Base-by-base conservation (phyloP, 2,329 filamentous ascomycete species). In the Aspergillus ochraceoroseus region DNA sequence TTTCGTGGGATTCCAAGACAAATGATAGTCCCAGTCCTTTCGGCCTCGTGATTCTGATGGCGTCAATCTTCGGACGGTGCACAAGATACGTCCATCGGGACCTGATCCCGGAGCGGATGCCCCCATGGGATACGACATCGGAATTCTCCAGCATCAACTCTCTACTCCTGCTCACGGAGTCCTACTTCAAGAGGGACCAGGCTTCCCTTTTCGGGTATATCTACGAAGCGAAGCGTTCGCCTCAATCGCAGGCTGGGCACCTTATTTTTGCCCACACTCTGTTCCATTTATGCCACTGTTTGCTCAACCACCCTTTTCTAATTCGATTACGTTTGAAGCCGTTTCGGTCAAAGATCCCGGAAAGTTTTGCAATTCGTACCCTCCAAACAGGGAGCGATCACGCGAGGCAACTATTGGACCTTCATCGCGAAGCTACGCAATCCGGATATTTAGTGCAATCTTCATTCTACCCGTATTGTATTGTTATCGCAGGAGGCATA, bases 281-380 rank as follows among this genome's bases (percentile, higher is more conserved):
- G 1, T 67, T 61, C 27, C 60, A 64, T 27, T 48, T 63, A 5
- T 59, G 55, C 25, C 57, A 65, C 19, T 65, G 60, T 38, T 41
- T 66, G n/a, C 44, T 67, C 2, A 54, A 64, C 41, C 64, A 67
- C 38, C 62, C 62, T 0, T 64, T 66, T 37, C 44, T 63, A 5
- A 39, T 65, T 3, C 51, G 52, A 1, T 43, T 56, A 15, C 48
- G 57, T 6, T 46, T 63, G 2, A 51, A 51, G 20, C 41, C 45
- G 2, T 54, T 52, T 18, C 50, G 48, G 0, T 44, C 46, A 5
- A 63, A 57, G 14, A 47, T 52, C 4, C 60, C 61, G 1, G 22
- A 47, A 14, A 64, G 59, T 43, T 65, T 65, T 32, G 46, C 54
- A 5, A 32, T 48, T 12, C 51, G 53, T 7, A 49, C 53, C 4